Base-by-base conservation (phyloP, 176 grass and related monocot genomes). In the Paspalum vaginatum region DNA sequence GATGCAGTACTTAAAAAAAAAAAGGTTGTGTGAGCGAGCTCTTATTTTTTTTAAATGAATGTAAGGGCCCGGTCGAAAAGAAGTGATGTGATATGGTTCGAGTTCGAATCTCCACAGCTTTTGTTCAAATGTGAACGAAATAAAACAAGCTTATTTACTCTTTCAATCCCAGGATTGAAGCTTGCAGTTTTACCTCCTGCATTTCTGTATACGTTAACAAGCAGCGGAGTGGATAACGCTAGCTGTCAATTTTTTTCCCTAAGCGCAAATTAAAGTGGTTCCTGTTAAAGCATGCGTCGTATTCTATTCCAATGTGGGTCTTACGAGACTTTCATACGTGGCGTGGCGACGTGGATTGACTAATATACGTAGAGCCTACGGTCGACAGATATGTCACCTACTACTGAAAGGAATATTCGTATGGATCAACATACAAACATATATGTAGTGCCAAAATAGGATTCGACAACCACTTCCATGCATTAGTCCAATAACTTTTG, bases 171-270 rank as follows among this genome's bases (percentile, higher is more conserved):
- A 57, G 47, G 42, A 20, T 65, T 76, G 71, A 65, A 81, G 56
- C 77, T 75, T 74, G 14, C 6, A 42, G 9, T 79, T 41, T 26
- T 9, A 25, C 21, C 9, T 10, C 2, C 9, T 56, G 21, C 4
- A 45, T 55, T 38, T 60, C 51, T 40, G 11, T 22, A 32, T 32
- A 2, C 32, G 32, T 32, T 32, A 32, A 32, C 32, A 3, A 3
- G 32, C 32, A 32, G 32, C 1, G 47, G 39, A 44, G 6, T 74
- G 75, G 75, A 79, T 82, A 71, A 79, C 69, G 62, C 61, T 76
- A 58, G 47, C 24, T 14, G 24, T 16, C 0, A 10, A 60, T 25
- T 37, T 73, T 41, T 52, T n/a, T n/a, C n/a, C n/a, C 26, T 22
- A 76, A 1, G 26, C 27, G n/a, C n/a, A n/a, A n/a, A n/a, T n/a